These are phyloP conservation scores for Rhizophora mangle DNA, from an alignment of 345 rosid species.

Conservation along the genomic window DNA sequence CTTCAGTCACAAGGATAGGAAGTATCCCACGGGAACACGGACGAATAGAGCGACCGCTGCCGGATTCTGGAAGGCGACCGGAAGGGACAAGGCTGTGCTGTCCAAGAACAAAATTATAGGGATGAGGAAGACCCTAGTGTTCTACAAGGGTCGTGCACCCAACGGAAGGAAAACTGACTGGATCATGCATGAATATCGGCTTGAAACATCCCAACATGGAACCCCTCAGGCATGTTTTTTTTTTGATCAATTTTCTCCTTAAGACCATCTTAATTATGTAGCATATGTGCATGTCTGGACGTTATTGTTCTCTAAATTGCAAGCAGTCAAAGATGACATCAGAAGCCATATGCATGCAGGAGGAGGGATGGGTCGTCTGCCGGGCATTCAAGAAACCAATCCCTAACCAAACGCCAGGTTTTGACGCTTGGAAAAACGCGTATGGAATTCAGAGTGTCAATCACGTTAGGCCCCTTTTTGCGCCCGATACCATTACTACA, in stretches of 20 bases:
- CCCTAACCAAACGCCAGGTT: slow-evolving; percentile 73
- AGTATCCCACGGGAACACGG: slow-evolving; percentile 90
- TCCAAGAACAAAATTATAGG: slow-evolving; percentile 76
- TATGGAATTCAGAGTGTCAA: slow-evolving; percentile 36
- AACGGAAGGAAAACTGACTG: slow-evolving; percentile 87
- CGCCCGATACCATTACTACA: slow-evolving; percentile 5
- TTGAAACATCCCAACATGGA: slow-evolving; percentile 63
- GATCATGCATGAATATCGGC: slow-evolving; percentile 97
- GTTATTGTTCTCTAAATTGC: background rate
- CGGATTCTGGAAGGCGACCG: slow-evolving; percentile 99
- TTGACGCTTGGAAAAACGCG: slow-evolving; percentile 60
- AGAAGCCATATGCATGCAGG: slow-evolving; percentile 40
- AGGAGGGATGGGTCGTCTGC: slow-evolving; percentile 99
- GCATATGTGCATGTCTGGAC: no score
- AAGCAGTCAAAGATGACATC: background rate
- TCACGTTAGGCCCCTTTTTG: slow-evolving; percentile 20
- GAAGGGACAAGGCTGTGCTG: slow-evolving; percentile 85
- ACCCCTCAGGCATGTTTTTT: slow-evolving; percentile 58
- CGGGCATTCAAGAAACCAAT: slow-evolving; percentile 83
- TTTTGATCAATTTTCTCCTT: background rate
- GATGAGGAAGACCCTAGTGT: slow-evolving; percentile 92
- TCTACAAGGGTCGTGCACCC: slow-evolving; percentile 90
- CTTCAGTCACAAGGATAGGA: slow-evolving; percentile 95
- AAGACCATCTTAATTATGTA: no score
- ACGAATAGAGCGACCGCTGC: slow-evolving; percentile 87